These are phyloP conservation scores for Fusarium chuoi DNA, from an alignment of 2,329 filamentous ascomycete genomes.

Conservation along the genomic window DNA sequence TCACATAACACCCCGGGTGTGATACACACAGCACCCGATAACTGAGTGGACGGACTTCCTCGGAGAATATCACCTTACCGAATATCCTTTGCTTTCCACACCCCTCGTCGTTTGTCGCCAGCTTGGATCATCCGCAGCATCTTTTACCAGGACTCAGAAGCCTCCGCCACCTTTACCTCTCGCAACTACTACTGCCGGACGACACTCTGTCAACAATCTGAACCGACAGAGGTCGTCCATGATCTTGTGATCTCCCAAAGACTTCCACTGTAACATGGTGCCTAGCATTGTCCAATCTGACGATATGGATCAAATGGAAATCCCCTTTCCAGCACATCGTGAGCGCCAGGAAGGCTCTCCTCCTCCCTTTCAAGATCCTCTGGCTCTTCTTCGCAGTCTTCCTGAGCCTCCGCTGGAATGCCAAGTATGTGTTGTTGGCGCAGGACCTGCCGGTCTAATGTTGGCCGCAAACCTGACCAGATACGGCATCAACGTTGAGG, in stretches of 20 bases:
- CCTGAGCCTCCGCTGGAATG: conserved; percentile 58
- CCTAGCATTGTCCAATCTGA: conserved; percentile 51
- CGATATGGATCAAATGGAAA: conserved; percentile 41
- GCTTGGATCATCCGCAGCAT: conserved; percentile 15
- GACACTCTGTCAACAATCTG: conserved; percentile 40
- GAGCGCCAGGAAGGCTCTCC: conserved; percentile 45
- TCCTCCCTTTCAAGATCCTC: conserved; percentile 55
- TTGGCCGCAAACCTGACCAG: conserved; percentile 66
- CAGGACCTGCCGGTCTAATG: conserved; percentile 67
- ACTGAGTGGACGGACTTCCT: conserved; percentile 36
- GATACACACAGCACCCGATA: conserved; percentile 35
- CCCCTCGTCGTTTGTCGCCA: conserved; percentile 25
- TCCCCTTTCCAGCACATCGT: conserved; percentile 33
- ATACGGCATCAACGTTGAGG: conserved; percentile 71
- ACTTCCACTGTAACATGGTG: conserved; percentile 36
- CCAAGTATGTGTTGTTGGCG: conserved; percentile 64
- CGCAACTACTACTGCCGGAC: conserved; percentile 33
- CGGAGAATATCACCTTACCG: conserved; percentile 23
- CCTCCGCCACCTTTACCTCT: conserved; percentile 7
- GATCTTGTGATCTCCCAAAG: conserved; percentile 34
- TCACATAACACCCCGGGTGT: conserved; percentile 33
- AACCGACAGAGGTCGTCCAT: conserved; percentile 44
- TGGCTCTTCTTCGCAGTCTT: conserved; percentile 61
- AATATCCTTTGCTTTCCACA: conserved; percentile 26
- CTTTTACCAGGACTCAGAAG: conserved; percentile 3